These are phyloP conservation scores for Acanthamoeba sp. DNA, from an alignment of 208 protist species.

Conservation along the genomic window DNA sequence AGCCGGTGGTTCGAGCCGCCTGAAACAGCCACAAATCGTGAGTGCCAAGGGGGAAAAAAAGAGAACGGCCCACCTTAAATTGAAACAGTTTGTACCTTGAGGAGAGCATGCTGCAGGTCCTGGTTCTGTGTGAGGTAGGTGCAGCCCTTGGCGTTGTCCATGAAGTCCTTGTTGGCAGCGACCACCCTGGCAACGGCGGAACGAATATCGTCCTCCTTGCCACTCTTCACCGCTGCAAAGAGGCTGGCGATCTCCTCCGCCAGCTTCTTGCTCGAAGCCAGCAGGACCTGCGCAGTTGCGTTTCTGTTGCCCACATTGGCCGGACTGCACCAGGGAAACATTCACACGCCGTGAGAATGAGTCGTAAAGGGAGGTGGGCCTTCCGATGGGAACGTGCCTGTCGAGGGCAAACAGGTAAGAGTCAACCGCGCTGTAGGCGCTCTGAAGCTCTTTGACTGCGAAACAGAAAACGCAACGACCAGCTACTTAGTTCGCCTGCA, in stretches of 20 bases:
- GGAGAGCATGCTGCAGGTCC: constrained; percentile 4
- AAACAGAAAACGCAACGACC: neutral
- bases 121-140: constrained; percentile 47
- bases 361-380: neutral
- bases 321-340: neutral
- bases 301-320: constrained; percentile 56
- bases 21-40: neutral
- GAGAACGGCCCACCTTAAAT: too few species aligned
- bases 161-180: constrained; percentile 50
- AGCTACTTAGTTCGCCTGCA: too few species aligned
- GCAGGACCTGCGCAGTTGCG: constrained; percentile 53
- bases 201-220: constrained; percentile 64
- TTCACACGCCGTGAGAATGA: neutral
- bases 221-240: neutral
- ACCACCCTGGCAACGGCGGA: constrained; percentile 25
- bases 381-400: neutral
- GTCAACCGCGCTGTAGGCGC: constrained; percentile 47
- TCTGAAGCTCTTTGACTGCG: constrained; percentile 53
- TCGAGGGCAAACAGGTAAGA: constrained; percentile 58
- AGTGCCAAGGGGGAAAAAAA: too few species aligned
- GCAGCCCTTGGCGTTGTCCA: constrained; percentile 68
- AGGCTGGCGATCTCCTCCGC: constrained; percentile 30
- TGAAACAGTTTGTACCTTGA: neutral
- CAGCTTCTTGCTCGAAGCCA: constrained; percentile 66
- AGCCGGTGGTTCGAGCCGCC: neutral